phyloP scores from a whole-genome alignment of 1,139 yeast genomes.

The Tardiomyces digboiensis region DNA sequence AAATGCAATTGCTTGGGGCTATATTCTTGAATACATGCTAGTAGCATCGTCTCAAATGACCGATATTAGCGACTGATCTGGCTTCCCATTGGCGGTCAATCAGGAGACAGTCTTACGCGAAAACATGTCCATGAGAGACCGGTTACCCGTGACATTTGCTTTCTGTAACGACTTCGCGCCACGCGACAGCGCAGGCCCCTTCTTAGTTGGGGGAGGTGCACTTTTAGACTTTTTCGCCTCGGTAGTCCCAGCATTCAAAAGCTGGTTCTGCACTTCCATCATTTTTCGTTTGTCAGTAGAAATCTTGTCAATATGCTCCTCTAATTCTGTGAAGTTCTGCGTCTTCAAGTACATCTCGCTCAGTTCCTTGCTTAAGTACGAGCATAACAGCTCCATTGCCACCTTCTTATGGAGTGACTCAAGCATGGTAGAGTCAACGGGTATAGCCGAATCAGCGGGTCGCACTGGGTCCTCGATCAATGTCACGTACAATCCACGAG shows the following conservation, averaged over 20 bases:
- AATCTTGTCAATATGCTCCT: conserved; percentile 9
- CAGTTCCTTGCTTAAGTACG: conserved; percentile 20
- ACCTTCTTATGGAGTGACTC: conserved; percentile 15
- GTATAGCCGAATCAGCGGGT: conserved; percentile 16
- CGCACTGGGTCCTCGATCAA: conserved; percentile 12
- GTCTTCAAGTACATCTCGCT: conserved; percentile 10
- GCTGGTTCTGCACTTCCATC: background rate
- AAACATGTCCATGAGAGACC: background rate
- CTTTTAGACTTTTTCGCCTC: background rate
- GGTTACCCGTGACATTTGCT: background rate
- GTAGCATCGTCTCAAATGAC: too few relatives aligned
- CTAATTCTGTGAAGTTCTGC: conserved; percentile 15
- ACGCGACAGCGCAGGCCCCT: background rate
- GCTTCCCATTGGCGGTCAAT: too few relatives aligned
- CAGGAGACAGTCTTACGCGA: background rate
- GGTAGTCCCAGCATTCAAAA: background rate
- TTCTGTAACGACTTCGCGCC: background rate
- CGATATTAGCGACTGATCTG: too few relatives aligned
- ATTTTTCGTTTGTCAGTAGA: conserved; percentile 8
- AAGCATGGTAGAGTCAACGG: conserved; percentile 16
- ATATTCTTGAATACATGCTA: too few relatives aligned
- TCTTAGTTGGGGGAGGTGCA: background rate
- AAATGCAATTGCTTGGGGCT: too few relatives aligned
- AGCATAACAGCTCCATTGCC: conserved; percentile 20
- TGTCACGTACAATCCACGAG: background rate